A percentile compares a stretch with the other conserved stretches of the same genome.
Evolutionary conservation across 371 early-diverging fungal species (phyloP).

Genomic region (Nosema granulosis): DNA sequence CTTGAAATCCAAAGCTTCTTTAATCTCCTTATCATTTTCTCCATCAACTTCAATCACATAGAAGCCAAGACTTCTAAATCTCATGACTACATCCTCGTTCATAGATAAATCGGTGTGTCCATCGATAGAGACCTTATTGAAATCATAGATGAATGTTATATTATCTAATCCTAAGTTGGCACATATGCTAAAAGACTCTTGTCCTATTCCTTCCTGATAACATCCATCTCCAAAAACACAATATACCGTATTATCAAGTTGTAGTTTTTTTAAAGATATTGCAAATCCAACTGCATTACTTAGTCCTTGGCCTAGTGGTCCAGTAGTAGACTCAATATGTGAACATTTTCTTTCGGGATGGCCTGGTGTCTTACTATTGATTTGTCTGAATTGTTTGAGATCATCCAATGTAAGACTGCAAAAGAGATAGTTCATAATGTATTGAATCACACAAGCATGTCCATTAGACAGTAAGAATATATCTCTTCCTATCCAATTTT

Average conservation of each 20-base stretch:
- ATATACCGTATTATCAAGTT: constrained; percentile 78
- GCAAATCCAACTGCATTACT: constrained; percentile 92
- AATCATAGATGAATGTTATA: constrained; percentile 89
- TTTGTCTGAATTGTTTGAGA: constrained; percentile 82
- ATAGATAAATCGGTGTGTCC: constrained; percentile 75
- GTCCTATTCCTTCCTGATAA: constrained; percentile 91
- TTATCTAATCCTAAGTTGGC: constrained; percentile 92
- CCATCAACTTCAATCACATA: constrained; percentile 75
- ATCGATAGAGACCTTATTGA: constrained; percentile 90
- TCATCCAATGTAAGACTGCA: constrained; percentile 85
- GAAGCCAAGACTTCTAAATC: constrained; percentile 89
- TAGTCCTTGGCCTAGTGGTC: constrained; percentile 96
- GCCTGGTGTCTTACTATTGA: constrained; percentile 69
- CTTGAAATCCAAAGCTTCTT: constrained; percentile 68
- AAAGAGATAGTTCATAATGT: constrained; percentile 78
- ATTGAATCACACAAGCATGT: constrained; percentile 89
- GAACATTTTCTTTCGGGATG: constrained; percentile 71
- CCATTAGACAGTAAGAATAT: constrained; percentile 97
- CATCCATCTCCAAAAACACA: constrained; percentile 93
- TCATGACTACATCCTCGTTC: constrained; percentile 81
- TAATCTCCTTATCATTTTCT: constrained; percentile 74
- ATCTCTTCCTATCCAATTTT: constrained; percentile 77
- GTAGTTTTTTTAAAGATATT: constrained; percentile 70
- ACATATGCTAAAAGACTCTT: constrained; percentile 91
- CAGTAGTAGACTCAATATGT: constrained; percentile 96